Evolutionary conservation across 441 rosid genomes (phyloP).

Genomic region (Eutrema salsugineum): DNA sequence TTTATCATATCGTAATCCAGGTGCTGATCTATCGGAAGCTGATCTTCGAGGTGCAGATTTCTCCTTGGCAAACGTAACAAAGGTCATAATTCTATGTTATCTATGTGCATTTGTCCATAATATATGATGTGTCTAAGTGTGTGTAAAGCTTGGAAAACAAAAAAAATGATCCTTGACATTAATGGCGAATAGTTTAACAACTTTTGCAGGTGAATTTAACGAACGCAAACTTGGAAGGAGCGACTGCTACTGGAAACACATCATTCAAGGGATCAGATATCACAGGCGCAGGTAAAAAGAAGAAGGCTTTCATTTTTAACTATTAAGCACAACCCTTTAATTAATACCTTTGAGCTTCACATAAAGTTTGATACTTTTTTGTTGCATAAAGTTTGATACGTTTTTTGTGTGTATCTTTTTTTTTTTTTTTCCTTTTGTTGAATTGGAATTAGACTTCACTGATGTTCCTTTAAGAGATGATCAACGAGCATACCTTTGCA

Average conservation of each 20-base stretch:
- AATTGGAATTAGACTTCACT: slow-evolving; percentile 69
- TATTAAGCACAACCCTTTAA: background rate
- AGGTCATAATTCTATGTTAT: slow-evolving; percentile 42
- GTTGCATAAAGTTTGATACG: background rate
- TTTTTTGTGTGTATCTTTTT: background rate
- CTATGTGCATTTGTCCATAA: background rate
- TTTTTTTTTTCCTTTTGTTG: background rate
- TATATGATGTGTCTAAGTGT: background rate
- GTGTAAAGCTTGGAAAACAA: background rate
- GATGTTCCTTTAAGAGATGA: slow-evolving; percentile 90
- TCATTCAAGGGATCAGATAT: slow-evolving; percentile 83
- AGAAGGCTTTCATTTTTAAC: background rate
- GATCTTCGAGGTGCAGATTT: slow-evolving; percentile 88
- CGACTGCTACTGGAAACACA: slow-evolving; percentile 83
- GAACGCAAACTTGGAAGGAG: slow-evolving; percentile 93
- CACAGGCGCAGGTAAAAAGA: slow-evolving; percentile 59
- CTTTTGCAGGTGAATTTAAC: slow-evolving; percentile 65
- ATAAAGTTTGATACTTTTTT: background rate
- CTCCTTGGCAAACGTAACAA: slow-evolving; percentile 84
- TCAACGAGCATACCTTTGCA: slow-evolving; percentile 81
- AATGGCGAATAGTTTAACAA: background rate
- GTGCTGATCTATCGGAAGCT: slow-evolving; percentile 90
- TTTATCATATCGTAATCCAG: slow-evolving; percentile 29
- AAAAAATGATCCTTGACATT: background rate
- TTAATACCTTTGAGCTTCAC: background rate